Evolutionary conservation across 192 early-diverging fungal genomes (phyloP), one percentile per base, ranked within the genome.

Genomic region (Coemansia sp.): DNA sequence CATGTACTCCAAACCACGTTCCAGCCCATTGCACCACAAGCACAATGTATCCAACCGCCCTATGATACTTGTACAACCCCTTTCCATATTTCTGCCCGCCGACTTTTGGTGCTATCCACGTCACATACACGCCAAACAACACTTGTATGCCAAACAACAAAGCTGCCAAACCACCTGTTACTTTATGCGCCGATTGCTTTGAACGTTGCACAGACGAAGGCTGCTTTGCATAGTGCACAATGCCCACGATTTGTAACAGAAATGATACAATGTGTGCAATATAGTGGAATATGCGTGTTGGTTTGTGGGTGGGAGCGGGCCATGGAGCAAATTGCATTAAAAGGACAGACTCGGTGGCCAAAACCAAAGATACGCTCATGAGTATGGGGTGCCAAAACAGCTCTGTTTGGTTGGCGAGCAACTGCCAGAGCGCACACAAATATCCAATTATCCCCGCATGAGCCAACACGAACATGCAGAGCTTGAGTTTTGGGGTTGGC

Each of bases 1-100:
- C 26, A 20, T 77, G 74, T 0, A 77, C 43, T 2, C 74, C 74
- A 13, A 77, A 58, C 74, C 68, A 71, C 3, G 68, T 64, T 11
- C 56, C 57, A 10, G 55, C n/a, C 74, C 74, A 77, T 57, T 68
- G 22, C 1, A 63, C 1, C 0, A 61, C 4, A 14, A 77, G 58
- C 24, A 58, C 61, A 1, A 53, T 1, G 51, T 68, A 65, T 2
- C 69, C 69, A 3, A 61, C 23, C 0, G 38, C 57, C 13, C 69
- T 20, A 39, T 68, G 65, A 13, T 66, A 64, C 29, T 62, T 65
- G 27, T 59, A 54, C 54, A 18, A 57, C 19, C 57, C 29, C 53
- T 64, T 69, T 9, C 24, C 27, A 2, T 54, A 45, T 10, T 13
- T 50, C 41, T 43, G 41, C 39, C 19, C 43, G 23, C 4, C 47